phyloP scores from a whole-genome alignment of 192 early-diverging fungal species.

The Coemansia sp. region DNA sequence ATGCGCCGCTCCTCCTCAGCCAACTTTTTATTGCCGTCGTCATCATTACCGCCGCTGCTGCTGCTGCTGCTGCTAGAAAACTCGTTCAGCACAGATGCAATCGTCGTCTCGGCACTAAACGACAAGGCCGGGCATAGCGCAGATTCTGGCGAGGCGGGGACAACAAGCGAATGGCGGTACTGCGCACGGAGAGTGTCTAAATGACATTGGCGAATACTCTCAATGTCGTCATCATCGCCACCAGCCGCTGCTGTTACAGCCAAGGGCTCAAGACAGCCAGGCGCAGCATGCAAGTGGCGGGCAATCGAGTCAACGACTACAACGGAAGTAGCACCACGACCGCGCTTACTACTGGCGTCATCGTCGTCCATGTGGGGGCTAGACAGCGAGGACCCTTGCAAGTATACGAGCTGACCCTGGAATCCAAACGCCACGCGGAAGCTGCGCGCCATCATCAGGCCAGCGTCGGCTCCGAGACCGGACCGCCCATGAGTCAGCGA shows the following conservation, averaged over 20 bases:
- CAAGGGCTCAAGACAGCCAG: slow-evolving; percentile 7
- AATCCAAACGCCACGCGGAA: slow-evolving; percentile 87
- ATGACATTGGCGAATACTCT: slow-evolving; percentile 16
- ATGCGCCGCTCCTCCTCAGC: slow-evolving; percentile 19
- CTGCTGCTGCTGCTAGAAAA: neutral
- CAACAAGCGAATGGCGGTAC: slow-evolving; percentile 26
- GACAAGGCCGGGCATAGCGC: neutral
- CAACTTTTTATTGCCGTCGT: neutral
- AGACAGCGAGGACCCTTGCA: slow-evolving; percentile 12
- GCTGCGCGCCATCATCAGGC: slow-evolving; percentile 77
- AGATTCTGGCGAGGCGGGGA: neutral
- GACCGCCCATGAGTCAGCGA: slow-evolving; percentile 53
- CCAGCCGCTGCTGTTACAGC: neutral
- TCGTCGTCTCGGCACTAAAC: slow-evolving; percentile 21
- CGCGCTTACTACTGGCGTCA: slow-evolving; percentile 6
- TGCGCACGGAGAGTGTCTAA: slow-evolving; percentile 23
- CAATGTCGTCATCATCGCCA: slow-evolving; percentile 12
- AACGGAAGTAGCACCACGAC: slow-evolving; percentile 8
- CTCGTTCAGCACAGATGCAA: slow-evolving; percentile 22
- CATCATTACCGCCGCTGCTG: too few relatives aligned
- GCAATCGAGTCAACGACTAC: slow-evolving; percentile 56
- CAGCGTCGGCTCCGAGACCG: slow-evolving; percentile 66
- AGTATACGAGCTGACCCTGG: slow-evolving; percentile 65
- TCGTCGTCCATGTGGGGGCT: neutral
- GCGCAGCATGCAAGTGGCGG: slow-evolving; percentile 30